phyloP scores from a whole-genome alignment of 2,329 filamentous ascomycete species.

The Pseudovirgaria hyperparasitica region DNA sequence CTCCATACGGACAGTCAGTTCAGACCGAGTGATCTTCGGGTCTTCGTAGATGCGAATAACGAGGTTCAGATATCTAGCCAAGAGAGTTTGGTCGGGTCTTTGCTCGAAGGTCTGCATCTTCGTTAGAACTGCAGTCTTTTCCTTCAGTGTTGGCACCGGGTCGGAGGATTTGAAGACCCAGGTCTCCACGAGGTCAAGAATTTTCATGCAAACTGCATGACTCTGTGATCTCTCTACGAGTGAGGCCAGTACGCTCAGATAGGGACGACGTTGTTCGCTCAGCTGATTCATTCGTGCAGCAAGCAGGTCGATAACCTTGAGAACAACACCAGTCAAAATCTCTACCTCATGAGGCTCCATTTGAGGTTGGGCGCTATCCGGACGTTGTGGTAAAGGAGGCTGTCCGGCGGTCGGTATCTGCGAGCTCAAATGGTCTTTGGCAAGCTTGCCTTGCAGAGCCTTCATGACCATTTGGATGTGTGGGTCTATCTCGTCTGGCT shows the following conservation, averaged over 20 bases:
- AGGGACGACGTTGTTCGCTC: slow-evolving; percentile 80
- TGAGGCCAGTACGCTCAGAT: slow-evolving; percentile 87
- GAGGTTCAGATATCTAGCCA: slow-evolving; percentile 87
- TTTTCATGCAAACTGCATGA: slow-evolving; percentile 76
- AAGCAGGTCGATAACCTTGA: slow-evolving; percentile 90
- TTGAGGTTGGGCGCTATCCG: slow-evolving; percentile 45
- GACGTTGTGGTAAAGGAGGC: slow-evolving; percentile 25
- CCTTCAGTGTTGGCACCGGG: slow-evolving; percentile 92
- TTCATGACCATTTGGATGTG: slow-evolving; percentile 88
- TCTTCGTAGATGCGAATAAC: slow-evolving; percentile 98
- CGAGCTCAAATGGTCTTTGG: slow-evolving; percentile 76
- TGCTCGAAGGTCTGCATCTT: slow-evolving; percentile 98
- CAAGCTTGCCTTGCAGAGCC: slow-evolving; percentile 79
- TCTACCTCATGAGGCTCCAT: slow-evolving; percentile 69
- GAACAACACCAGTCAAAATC: slow-evolving; percentile 79
- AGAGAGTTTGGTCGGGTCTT: slow-evolving; percentile 65
- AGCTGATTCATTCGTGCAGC: slow-evolving; percentile 85
- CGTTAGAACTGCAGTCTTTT: slow-evolving; percentile 96
- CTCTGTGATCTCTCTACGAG: slow-evolving; percentile 92
- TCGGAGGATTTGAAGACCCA: slow-evolving; percentile 97
- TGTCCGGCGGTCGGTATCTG: slow-evolving; percentile 33
- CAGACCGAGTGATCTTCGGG: slow-evolving; percentile 84
- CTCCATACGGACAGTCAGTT: slow-evolving; percentile 93
- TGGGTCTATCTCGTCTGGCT: slow-evolving; percentile 75
- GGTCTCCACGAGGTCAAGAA: slow-evolving; percentile 80